Base-by-base conservation (phyloP, 1,284 basidiomycete species). In the Cryptococcus sp. region DNA sequence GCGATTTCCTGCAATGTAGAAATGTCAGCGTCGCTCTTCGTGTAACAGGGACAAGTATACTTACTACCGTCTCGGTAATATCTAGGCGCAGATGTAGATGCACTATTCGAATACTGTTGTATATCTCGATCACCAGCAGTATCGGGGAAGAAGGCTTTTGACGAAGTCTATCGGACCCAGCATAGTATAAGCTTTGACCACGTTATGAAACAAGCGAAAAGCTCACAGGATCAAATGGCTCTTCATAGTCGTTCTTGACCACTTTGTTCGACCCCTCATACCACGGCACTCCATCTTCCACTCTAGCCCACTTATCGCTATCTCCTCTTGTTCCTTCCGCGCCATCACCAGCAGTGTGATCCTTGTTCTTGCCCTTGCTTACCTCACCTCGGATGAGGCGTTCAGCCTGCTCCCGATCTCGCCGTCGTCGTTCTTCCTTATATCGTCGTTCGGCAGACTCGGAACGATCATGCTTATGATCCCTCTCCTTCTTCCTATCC, bases 111-210 rank as follows among this genome's bases (percentile, higher is more conserved):
- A 53, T 72, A 74, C 16, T 55, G 57, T 3, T 65, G 20, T 4
- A 62, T 59, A 51, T 73, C 68, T 20, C 53, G 57, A 57, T 75
- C 73, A 1, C 73, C 73, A 0, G 55, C 65, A 0, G 59, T 66
- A 49, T 75, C 73, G 1, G 56, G 40, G 44, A 73, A 75, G 44
- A 61, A 68, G 1, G 52, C 54, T 7, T 54, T 63, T 3, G 55
- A 56, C 1, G 66, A 45, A 0, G 56, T 38, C 66, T 68, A 49
- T 15, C 10, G 5, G 52, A 13, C 20, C 39, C 22, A 20, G 34
- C 49, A 51, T 20, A 41, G 50, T 25, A n/a, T 38, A 19, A 15
- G 29, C 29, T 4, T 13, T 34, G 29, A 5, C 29, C 13, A 34
- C 29, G 29, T 13, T 7, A 13, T 34, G 34, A 23, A 16, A 39